Conservation (phyloP, 1,139 yeast species). For the Yamadazyma membranifaciens region DNA sequence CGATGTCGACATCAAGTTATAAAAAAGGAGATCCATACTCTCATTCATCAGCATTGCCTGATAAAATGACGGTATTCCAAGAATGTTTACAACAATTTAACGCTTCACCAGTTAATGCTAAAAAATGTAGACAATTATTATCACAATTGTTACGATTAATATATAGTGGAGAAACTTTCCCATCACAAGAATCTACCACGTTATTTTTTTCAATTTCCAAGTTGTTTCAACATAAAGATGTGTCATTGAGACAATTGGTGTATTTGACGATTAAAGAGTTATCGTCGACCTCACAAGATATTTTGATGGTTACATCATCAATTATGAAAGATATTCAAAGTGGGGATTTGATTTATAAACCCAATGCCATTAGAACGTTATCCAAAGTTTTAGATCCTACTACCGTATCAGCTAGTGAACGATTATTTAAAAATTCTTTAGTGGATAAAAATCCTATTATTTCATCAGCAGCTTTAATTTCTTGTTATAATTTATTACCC, state of each 20-base stretch:
- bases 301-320: slow-evolving; percentile 95
- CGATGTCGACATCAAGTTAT: slow-evolving; percentile 68
- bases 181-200: slow-evolving; percentile 86
- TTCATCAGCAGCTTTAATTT: slow-evolving; percentile 88
- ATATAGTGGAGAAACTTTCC: slow-evolving; percentile 84
- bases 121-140: slow-evolving; percentile 76
- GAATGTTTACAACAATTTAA: slow-evolving; percentile 93
- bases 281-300: slow-evolving; percentile 81
- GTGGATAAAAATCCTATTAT: slow-evolving; percentile 88
- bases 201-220: slow-evolving; percentile 92
- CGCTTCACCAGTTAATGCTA: slow-evolving; percentile 86
- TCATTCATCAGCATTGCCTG: slow-evolving; percentile 62
- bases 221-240: slow-evolving; percentile 90
- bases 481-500: slow-evolving; percentile 87
- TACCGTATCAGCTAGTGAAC: slow-evolving; percentile 91
- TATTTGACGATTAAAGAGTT: slow-evolving; percentile 92
- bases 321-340: slow-evolving; percentile 97
- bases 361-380: slow-evolving; percentile 92
- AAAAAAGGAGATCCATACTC: slow-evolving; percentile 77
- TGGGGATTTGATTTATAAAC: slow-evolving; percentile 82
- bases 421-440: slow-evolving; percentile 88
- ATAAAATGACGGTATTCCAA: slow-evolving; percentile 96
- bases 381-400: slow-evolving; percentile 88
- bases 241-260: slow-evolving; percentile 88
- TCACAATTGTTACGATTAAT: slow-evolving; percentile 71